Evolutionary conservation across 2,329 filamentous ascomycete genomes (phyloP), one percentile per base, ranked within the genome.

Genomic region (Neopestalotiopsis rosae): DNA sequence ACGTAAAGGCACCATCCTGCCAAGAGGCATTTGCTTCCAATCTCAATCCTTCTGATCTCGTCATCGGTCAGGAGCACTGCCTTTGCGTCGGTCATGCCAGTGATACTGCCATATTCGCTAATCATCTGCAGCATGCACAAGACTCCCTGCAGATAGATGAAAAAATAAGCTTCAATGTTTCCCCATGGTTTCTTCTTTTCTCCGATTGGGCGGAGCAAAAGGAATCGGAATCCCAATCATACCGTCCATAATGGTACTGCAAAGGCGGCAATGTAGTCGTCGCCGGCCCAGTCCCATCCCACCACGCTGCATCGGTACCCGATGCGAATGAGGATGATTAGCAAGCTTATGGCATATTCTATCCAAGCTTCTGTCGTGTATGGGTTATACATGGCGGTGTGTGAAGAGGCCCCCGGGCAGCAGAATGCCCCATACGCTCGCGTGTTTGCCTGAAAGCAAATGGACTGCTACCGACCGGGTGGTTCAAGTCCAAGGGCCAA

Each of bases 1-100:
- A 64, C 61, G 61, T 64, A 64, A n/a, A 64, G 61, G 14, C 61
- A 64, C 61, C 61, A 64, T 34, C 61, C 61, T 34, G 61, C 61
- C 32, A 64, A 42, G 17, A 64, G 61, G 61, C 61, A 64, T 42
- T 64, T 64, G 61, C 61, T 64, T 34, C 61, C 61, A 17, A 42
- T 49, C 17, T 40, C n/a, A 28, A 42, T 64, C 32, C 61, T 34
- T 4, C 12, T 14, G 20, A 64, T 42, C 61, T 64, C 28, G 28
- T 64, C 61, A 14, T 40, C 34, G 61, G 61, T 40, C 4, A 64
- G n/a, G 61, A 34, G 12, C 32, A 64, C 34, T 14, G 61, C 61
- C 32, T 28, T 49, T 49, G 38, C 61, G 61, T 64, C 61, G 32
- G 38, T 40, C 32, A 64, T 64, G 10, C 61, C 61, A 34, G 61